Conservation (phyloP, 2,329 filamentous ascomycete species). For the Aciculosporium take region DNA sequence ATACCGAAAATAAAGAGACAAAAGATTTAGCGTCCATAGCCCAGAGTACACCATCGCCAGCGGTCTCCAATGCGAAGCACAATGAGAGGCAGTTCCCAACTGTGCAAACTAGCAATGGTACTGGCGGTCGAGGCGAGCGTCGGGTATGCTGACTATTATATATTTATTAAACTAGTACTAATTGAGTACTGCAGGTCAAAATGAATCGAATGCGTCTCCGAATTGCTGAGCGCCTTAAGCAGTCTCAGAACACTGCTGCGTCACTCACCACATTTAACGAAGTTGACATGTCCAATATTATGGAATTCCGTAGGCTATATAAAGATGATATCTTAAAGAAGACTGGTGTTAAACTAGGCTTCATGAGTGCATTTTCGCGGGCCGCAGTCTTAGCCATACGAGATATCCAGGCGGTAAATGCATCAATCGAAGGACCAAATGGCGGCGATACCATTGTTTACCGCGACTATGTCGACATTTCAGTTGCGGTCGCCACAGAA, state of each 20-base stretch:
- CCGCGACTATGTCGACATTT: constrained; percentile 95
- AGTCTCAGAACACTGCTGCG: constrained; percentile 96
- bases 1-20: constrained; percentile 13
- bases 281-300: constrained; percentile 95
- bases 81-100: constrained; percentile 13
- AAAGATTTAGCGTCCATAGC: constrained; percentile 22
- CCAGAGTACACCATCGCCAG: constrained; percentile 17
- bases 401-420: constrained; percentile 88
- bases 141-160: constrained; percentile 49
- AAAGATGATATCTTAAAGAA: constrained; percentile 95
- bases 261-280: constrained; percentile 98
- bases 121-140: constrained; percentile 71
- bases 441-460: constrained; percentile 97
- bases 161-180: constrained; percentile 1
- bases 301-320: constrained; percentile 95
- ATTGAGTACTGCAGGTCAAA: constrained; percentile 91
- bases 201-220: constrained; percentile 99
- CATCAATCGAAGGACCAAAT: constrained; percentile 89
- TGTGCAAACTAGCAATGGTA: constrained; percentile 12
- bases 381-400: constrained; percentile 86
- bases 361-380: constrained; percentile 95
- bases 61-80: constrained; percentile 14
- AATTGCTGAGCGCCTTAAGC: constrained; percentile 95
- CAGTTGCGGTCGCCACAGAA: constrained; percentile 90
- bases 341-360: constrained; percentile 94